phyloP scores from a whole-genome alignment of 176 grass and related monocot species.

The Chrysopogon serrulatus region DNA sequence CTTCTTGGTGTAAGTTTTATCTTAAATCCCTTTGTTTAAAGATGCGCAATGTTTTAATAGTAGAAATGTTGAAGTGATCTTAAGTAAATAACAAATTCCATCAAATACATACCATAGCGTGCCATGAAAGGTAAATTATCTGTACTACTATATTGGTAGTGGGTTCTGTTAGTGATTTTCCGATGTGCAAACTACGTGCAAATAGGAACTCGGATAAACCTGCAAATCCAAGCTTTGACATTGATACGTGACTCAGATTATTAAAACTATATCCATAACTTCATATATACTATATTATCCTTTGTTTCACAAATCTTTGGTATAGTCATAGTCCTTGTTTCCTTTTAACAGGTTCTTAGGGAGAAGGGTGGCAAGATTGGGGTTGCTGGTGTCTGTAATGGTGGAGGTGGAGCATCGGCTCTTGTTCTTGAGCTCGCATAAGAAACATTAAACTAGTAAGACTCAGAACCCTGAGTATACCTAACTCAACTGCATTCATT shows the following conservation, averaged over 20 bases:
- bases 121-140: not conserved
- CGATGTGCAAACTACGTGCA: not conserved
- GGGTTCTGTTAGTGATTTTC: not conserved
- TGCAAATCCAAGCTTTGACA: not conserved
- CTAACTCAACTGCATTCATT: not conserved
- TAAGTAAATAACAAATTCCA: not conserved
- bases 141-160: not conserved
- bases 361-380: conserved; percentile 68
- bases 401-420: conserved; percentile 84
- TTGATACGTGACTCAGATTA: not conserved
- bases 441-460: conserved; percentile 1
- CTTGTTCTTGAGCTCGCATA: conserved; percentile 66
- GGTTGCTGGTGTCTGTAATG: conserved; percentile 86
- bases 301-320: not conserved
- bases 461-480: not conserved
- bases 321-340: not conserved
- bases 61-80: not conserved
- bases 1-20: conserved; percentile 71
- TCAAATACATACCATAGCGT: not conserved
- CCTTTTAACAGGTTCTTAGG: conserved; percentile 54
- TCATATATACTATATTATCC: not conserved
- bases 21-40: not conserved
- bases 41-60: not conserved
- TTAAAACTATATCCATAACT: not conserved
- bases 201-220: not conserved